Percentiles rank a stretch among this genome's conserved stretches.
phyloP scores from a whole-genome alignment of 257 asterid species.

The Ligustrum vulgare region DNA sequence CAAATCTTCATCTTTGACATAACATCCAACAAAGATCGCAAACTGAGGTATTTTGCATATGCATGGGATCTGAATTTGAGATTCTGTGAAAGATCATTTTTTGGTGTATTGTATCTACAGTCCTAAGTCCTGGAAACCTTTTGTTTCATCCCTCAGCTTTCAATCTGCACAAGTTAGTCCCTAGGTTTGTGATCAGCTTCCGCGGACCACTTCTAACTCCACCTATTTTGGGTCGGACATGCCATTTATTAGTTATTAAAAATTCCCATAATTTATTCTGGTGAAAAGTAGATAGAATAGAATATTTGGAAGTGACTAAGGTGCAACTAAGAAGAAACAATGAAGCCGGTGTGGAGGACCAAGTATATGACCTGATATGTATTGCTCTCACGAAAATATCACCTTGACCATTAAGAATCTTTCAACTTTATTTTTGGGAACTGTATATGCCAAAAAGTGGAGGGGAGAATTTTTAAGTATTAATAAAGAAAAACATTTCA shows the following conservation, averaged over 20 bases:
- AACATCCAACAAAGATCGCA: neutral
- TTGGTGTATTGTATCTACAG: neutral
- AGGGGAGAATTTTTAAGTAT: neutral
- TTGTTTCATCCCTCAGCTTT: neutral
- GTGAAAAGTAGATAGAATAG: neutral
- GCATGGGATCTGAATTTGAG: neutral
- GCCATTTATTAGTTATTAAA: neutral
- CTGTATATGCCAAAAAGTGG: constrained; percentile 24
- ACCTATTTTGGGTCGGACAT: neutral
- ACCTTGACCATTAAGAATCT: constrained; percentile 18
- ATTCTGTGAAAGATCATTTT: neutral
- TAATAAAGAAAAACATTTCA: neutral
- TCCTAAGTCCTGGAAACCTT: neutral
- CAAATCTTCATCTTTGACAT: neutral
- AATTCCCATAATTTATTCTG: neutral
- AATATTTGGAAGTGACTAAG: neutral
- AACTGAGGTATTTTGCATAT: neutral
- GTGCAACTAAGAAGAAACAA: neutral
- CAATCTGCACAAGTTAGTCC: neutral
- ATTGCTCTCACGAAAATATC: constrained; percentile 4
- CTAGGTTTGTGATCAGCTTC: neutral
- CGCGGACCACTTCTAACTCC: neutral
- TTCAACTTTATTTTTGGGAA: neutral
- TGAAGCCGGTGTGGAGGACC: neutral
- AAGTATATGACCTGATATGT: neutral